Conservation (phyloP, 2,329 filamentous ascomycete genomes). For the Drechslerella stenobrocha region DNA sequence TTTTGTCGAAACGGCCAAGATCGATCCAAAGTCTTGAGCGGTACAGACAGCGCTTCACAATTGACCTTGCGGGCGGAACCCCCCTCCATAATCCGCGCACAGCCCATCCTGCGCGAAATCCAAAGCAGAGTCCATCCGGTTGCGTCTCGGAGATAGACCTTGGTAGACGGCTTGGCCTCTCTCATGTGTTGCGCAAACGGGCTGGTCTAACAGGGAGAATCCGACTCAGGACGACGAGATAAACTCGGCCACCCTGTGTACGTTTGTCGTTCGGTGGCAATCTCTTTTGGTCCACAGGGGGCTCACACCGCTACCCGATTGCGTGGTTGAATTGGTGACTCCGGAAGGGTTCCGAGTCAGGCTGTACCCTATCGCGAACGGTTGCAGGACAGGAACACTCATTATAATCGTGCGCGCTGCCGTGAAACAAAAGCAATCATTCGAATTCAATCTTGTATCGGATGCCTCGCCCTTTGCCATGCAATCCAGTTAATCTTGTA, state of each 20-base stretch:
- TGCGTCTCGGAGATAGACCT: conserved; percentile 2
- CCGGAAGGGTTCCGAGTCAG: conserved; percentile 16
- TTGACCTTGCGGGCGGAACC: too few relatives aligned
- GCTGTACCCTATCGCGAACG: conserved; percentile 42
- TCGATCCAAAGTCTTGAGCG: too few relatives aligned
- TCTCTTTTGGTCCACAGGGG: conserved; percentile 8
- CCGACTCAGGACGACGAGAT: conserved; percentile 18
- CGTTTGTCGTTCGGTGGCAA: conserved; percentile 26
- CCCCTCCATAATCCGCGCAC: conserved; percentile 2
- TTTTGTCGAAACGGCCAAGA: too few relatives aligned
- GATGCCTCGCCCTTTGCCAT: too few relatives aligned
- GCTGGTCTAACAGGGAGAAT: conserved; percentile 4
- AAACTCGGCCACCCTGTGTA: conserved; percentile 29
- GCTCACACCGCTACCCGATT: conserved; percentile 6
- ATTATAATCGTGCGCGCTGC: conserved; percentile 7
- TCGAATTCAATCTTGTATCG: too few relatives aligned
- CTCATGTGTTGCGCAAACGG: conserved; percentile 29
- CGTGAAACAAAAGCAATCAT: conserved; percentile 35
- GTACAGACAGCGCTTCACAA: too few relatives aligned
- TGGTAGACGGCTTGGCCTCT: conserved; percentile 23
- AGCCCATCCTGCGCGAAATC: neutral
- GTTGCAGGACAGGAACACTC: conserved; percentile 18
- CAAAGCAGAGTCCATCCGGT: neutral
- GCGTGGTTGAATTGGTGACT: conserved; percentile 19
- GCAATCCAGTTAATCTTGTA: too few relatives aligned